Conservation (phyloP, 257 asterid genomes). For the Pogostemon cablin region DNA sequence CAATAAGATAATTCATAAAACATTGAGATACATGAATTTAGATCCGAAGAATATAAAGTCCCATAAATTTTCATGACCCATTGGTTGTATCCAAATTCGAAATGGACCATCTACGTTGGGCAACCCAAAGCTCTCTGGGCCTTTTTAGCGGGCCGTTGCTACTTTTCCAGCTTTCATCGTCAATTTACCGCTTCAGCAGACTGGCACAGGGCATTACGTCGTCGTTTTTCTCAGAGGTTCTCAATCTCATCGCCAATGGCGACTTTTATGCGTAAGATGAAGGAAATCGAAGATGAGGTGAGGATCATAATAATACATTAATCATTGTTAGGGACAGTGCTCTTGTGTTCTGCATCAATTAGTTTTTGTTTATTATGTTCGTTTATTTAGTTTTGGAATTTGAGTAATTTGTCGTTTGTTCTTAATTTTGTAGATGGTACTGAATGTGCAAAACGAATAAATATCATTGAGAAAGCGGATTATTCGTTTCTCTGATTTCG, state of each 20-base stretch:
- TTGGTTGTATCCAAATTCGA: not conserved
- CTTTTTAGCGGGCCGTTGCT: slow-evolving; percentile 29
- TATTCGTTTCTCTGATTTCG: not conserved
- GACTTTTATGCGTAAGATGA: slow-evolving; percentile 97
- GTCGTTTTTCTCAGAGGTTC: slow-evolving; percentile 27
- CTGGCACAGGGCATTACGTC: slow-evolving; percentile 32
- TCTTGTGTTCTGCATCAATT: slow-evolving; percentile 20
- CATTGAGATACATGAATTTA: too few relatives aligned
- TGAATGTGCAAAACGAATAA: slow-evolving; percentile 9
- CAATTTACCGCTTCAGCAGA: slow-evolving; percentile 7
- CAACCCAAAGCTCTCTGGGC: not conserved
- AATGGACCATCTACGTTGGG: not conserved
- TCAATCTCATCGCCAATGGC: slow-evolving; percentile 54
- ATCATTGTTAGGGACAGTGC: not conserved
- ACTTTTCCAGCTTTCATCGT: not conserved
- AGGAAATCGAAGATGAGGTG: slow-evolving; percentile 99
- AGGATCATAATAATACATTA: not conserved
- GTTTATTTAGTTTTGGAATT: not conserved
- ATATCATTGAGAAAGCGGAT: not conserved
- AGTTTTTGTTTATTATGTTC: not conserved
- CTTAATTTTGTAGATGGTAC: slow-evolving; percentile 10
- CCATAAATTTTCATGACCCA: not conserved
- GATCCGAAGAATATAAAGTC: too few relatives aligned
- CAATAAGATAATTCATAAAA: too few relatives aligned
- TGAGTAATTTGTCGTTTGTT: slow-evolving; percentile 2